A percentile compares a stretch with the other conserved stretches of the same genome.
These are phyloP conservation scores for Leccinum imitatum DNA, from an alignment of 768 basidiomycete genomes.

Conservation along the genomic window DNA sequence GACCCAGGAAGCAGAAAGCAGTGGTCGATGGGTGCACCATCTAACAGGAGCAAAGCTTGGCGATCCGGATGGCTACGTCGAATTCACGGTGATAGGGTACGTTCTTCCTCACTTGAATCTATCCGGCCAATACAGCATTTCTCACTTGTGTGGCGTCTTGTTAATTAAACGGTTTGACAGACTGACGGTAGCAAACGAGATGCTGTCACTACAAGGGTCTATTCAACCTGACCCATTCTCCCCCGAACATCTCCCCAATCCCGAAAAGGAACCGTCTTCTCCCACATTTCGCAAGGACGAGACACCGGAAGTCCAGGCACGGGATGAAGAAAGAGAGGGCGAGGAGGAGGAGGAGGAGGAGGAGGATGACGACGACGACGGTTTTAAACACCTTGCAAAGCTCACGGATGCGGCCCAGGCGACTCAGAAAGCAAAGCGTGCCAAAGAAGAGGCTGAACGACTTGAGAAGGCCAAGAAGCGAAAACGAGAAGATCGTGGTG, in stretches of 20 bases:
- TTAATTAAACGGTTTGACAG: slow-evolving; percentile 39
- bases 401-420: slow-evolving; percentile 31
- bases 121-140: background rate
- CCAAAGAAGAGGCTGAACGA: slow-evolving; percentile 29
- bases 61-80: slow-evolving; percentile 60
- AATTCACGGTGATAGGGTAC: slow-evolving; percentile 86
- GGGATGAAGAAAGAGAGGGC: slow-evolving; percentile 7
- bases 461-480: slow-evolving; percentile 32
- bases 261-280: slow-evolving; percentile 12
- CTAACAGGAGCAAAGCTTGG: slow-evolving; percentile 70
- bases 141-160: background rate
- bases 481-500: slow-evolving; percentile 24
- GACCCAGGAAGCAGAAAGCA: slow-evolving; percentile 40
- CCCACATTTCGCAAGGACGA: slow-evolving; percentile 9
- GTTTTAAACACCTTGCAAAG: slow-evolving; percentile 32
- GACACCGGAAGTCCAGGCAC: slow-evolving; percentile 18
- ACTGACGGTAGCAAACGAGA: slow-evolving; percentile 86
- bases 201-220: slow-evolving; percentile 87
- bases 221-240: slow-evolving; percentile 77
- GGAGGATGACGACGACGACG: slow-evolving; percentile 32
- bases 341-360: slow-evolving; percentile 8
- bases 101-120: slow-evolving; percentile 1
- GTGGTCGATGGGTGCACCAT: slow-evolving; percentile 80
- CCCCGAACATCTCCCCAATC: slow-evolving; percentile 47
- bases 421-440: slow-evolving; percentile 22